Evolutionary conservation across 176 grass and related monocot species (phyloP).

Genomic region (Lolium multiflorum): DNA sequence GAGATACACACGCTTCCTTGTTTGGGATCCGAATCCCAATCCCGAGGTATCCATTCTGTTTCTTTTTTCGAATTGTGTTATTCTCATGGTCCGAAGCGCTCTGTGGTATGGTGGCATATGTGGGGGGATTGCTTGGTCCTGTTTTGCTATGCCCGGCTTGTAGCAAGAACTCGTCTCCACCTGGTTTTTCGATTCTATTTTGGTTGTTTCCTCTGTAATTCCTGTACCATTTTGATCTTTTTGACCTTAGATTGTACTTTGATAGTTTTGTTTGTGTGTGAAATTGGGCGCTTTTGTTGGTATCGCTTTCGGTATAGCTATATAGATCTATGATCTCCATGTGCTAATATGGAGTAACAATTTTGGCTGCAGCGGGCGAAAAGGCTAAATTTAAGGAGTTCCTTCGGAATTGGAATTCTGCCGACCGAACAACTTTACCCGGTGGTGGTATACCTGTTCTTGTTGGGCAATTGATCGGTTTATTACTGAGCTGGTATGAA

Average conservation of each 20-base stretch:
- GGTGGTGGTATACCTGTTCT: background rate
- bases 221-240: constrained; percentile 14
- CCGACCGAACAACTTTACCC: background rate
- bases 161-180: background rate
- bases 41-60: constrained; percentile 19
- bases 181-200: background rate
- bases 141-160: background rate
- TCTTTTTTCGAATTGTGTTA: background rate
- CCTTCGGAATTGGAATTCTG: constrained; percentile 12
- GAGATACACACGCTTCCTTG: constrained; percentile 10
- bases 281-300: background rate
- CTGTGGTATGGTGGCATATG: background rate
- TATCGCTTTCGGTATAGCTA: background rate
- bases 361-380: constrained; percentile 36
- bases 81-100: background rate
- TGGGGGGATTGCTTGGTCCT: background rate
- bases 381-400: constrained; percentile 21
- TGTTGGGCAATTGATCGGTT: constrained; percentile 23
- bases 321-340: constrained; percentile 35
- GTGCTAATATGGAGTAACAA: constrained; percentile 30
- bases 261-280: background rate
- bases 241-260: constrained; percentile 8
- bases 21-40: constrained; percentile 39
- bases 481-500: background rate
- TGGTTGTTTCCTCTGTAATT: background rate